phyloP scores from a whole-genome alignment of 768 basidiomycete species.

The Pisolithus microcarpus region DNA sequence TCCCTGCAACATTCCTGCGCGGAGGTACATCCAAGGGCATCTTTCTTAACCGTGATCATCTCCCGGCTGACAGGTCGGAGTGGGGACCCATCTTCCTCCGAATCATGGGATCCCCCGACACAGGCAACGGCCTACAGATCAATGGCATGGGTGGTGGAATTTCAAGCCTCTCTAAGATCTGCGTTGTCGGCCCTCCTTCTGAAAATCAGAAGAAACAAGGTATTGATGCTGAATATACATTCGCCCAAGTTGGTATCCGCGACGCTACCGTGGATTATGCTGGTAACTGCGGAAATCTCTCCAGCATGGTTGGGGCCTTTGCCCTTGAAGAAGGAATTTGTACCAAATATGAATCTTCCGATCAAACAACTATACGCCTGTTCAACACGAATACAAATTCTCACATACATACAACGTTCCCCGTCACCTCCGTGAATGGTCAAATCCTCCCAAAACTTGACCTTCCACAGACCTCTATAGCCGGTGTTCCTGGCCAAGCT shows the following conservation, averaged over 20 bases:
- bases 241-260: slow-evolving; percentile 55
- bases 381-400: slow-evolving; percentile 73
- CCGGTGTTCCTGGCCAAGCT: slow-evolving; percentile 61
- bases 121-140: slow-evolving; percentile 57
- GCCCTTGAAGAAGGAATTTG: slow-evolving; percentile 62
- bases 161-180: slow-evolving; percentile 69
- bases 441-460: slow-evolving; percentile 33
- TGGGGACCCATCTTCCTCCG: slow-evolving; percentile 62
- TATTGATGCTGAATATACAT: slow-evolving; percentile 65
- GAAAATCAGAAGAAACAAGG: slow-evolving; percentile 34
- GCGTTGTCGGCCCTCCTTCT: slow-evolving; percentile 51
- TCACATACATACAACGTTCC: slow-evolving; percentile 62
- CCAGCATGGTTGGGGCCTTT: slow-evolving; percentile 66
- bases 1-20: slow-evolving; percentile 42
- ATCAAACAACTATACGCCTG: slow-evolving; percentile 42
- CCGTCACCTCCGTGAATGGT: slow-evolving; percentile 27
- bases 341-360: neutral
- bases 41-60: slow-evolving; percentile 45
- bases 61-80: slow-evolving; percentile 40
- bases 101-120: slow-evolving; percentile 79
- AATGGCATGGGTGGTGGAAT: slow-evolving; percentile 80
- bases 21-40: slow-evolving; percentile 78
- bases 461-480: slow-evolving; percentile 46
- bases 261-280: slow-evolving; percentile 57
- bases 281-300: slow-evolving; percentile 73